phyloP scores from a whole-genome alignment of 2,329 filamentous ascomycete genomes.

The Biscogniauxia marginata region DNA sequence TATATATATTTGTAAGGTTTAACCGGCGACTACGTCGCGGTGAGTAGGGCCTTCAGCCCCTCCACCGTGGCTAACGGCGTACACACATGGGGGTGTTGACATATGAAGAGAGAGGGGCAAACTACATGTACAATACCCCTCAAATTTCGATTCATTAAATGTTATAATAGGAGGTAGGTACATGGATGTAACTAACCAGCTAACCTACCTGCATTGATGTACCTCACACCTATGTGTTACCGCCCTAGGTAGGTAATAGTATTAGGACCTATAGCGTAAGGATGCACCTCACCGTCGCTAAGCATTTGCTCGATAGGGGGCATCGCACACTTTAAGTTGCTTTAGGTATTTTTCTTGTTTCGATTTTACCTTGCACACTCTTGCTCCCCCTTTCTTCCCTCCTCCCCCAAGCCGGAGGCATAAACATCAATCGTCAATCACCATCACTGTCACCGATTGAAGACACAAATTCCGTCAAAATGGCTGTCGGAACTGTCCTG shows the following conservation, averaged over 20 bases:
- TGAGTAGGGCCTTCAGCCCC: too few relatives aligned
- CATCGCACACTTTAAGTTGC: neutral
- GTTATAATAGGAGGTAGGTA: neutral
- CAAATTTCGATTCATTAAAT: constrained; percentile 10
- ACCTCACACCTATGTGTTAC: too few relatives aligned
- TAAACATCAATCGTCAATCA: neutral
- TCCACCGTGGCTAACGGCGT: too few relatives aligned
- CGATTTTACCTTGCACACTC: too few relatives aligned
- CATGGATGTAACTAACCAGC: neutral
- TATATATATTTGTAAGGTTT: too few relatives aligned
- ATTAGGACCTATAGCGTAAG: neutral
- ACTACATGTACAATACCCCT: constrained; percentile 5
- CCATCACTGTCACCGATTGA: constrained; percentile 11
- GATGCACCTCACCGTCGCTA: neutral
- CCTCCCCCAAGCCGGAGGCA: too few relatives aligned
- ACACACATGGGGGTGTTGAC: neutral
- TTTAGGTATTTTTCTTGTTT: too few relatives aligned
- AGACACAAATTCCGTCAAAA: constrained; percentile 39
- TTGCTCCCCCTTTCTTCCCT: neutral
- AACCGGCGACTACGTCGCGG: too few relatives aligned
- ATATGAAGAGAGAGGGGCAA: constrained; percentile 5
- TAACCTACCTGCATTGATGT: neutral
- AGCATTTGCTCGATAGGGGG: neutral
- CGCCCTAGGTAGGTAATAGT: too few relatives aligned
- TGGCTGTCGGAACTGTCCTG: constrained; percentile 84